Base-by-base conservation (phyloP, 441 rosid species). In the Corymbia calophylla region DNA sequence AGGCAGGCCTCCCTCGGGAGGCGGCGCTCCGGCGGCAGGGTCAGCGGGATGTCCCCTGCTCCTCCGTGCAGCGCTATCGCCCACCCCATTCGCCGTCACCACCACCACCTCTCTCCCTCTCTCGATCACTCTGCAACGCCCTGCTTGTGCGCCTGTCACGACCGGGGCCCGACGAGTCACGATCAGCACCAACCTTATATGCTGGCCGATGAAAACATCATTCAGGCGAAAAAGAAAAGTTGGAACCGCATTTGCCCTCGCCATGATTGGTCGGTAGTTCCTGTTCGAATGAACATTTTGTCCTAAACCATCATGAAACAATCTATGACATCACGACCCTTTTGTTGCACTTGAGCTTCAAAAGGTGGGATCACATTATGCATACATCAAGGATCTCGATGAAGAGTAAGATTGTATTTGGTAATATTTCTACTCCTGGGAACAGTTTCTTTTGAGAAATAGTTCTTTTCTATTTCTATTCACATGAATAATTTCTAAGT, bases 1-100 rank as follows among this genome's bases (percentile, higher is more conserved):
- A 97, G 98, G 86, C 94, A 95, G 27, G 55, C 96, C 92, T 96
- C 99, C 25, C 99, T 94, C 87, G 98, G 97, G 47, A 92, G 92
- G 87, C 97, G 98, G 86, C 92, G 94, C 27, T 96, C 98, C 17
- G 92, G 93, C 1, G 94, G 94, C 66, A 95, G 60, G 13, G 95
- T 91, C 54, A 89, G 89, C 25, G 97, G 92, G 25, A 98, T 96
- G 86, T 94, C 97, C 68, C 99, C 99, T 56, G 93, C 99, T 23
- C 99, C 99, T 35, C 99, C 99, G 90, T 98, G 99, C 1, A 98
- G 88, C 29, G 99, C 99, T 44, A 97, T 95, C 35, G 99, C 99
- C 99, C 99, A 97, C 66, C 98, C 98, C 93, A 96, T 95, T 68
- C 53, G 70, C n/a, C 87, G 2, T 58, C 85, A 4, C 88, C 82